Base-by-base conservation (phyloP, 371 early-diverging fungal species). In the Apophysomyces ossiformis region DNA sequence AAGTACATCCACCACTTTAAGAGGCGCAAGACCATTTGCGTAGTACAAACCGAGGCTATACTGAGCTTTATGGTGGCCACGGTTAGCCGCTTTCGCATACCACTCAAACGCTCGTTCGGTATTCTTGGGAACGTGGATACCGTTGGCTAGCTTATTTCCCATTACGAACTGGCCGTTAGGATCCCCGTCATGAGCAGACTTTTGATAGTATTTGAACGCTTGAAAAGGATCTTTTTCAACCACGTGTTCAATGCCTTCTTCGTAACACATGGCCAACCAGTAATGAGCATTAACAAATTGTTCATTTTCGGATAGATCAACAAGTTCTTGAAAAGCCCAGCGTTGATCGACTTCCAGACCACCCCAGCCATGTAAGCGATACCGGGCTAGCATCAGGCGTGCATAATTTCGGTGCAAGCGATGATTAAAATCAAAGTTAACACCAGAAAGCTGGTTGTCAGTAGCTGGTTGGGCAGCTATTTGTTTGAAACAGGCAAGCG, bases 1-100 rank as follows among this genome's bases (percentile, higher is more conserved):
- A 18, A 37, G 43, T 4, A 68, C 8, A 61, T 87, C 73, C 15
- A 60, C 16, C 4, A 38, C 63, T 3, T 64, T 58, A 1, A 76
- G 65, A 7, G 77, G 70, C 0, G 62, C 71, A 12, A 74, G 63
- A 8, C 87, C 86, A 38, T 86, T 67, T 13, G 73, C 67, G 39
- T 83, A 79, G 44, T 82, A 77, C 15, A 79, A 67, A 47, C 85
- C 84, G 18, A 84, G 63, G 44, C 76, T 69, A 35, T 72, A 66
- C 47, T 75, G 79, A 11, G 87, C 83, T 13, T 63, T 61, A 6
- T 68, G 57, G 66, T 85, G 70, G 2, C 86, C 83, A 35, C 76
- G 68, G 9, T 78, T 70, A 5, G 87, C 85, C 36, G 89, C 81
- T 57, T 72, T 72, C 7, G 43, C 47, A 58, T 82, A 87, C 85